These are phyloP conservation scores for Fusarium armeniacum DNA, from an alignment of 2,329 filamentous ascomycete genomes.

Conservation along the genomic window DNA sequence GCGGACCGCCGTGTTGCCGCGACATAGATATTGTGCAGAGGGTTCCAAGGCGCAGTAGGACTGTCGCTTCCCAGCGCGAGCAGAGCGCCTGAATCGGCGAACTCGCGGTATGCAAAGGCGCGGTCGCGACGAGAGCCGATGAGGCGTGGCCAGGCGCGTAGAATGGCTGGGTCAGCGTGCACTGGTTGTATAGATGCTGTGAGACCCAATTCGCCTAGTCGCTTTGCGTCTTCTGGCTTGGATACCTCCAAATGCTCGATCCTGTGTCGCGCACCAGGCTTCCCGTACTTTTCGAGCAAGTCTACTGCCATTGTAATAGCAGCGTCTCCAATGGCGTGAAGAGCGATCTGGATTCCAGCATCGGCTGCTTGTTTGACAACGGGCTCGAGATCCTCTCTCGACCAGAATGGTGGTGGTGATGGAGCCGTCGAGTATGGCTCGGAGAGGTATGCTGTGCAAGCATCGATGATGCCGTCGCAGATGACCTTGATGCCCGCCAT, in stretches of 20 bases:
- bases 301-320: conserved; percentile 70
- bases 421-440: conserved; percentile 67
- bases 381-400: conserved; percentile 63
- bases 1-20: conserved; percentile 68
- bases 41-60: conserved; percentile 68
- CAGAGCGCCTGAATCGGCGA: conserved; percentile 65
- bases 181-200: conserved; percentile 70
- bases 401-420: conserved; percentile 67
- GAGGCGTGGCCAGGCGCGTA: conserved; percentile 70
- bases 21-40: conserved; percentile 68
- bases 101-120: conserved; percentile 73
- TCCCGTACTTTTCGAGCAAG: conserved; percentile 60
- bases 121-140: conserved; percentile 68
- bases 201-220: conserved; percentile 69
- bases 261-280: conserved; percentile 65
- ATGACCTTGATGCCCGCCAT: conserved; percentile 74
- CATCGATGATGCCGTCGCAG: conserved; percentile 73
- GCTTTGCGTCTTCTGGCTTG: conserved; percentile 65
- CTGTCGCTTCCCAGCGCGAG: conserved; percentile 70
- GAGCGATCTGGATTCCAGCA: conserved; percentile 69
- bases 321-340: conserved; percentile 74
- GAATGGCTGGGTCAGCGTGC: conserved; percentile 70
- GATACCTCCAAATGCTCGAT: conserved; percentile 75
- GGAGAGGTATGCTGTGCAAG: conserved; percentile 70
- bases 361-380: conserved; percentile 67